These are phyloP conservation scores for Venturia effusa DNA, from an alignment of 2,329 filamentous ascomycete species.

Conservation along the genomic window DNA sequence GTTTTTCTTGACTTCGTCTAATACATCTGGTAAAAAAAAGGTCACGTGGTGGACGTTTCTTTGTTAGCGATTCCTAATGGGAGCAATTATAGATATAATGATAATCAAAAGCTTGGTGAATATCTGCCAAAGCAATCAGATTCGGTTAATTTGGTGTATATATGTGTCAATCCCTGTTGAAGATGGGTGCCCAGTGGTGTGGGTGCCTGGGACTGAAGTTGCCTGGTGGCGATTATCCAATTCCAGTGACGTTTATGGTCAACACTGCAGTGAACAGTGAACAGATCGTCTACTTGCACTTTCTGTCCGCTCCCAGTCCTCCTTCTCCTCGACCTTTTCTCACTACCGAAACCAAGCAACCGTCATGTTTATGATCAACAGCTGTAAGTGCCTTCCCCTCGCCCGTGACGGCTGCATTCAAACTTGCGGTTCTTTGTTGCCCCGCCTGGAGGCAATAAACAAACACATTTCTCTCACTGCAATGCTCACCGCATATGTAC, in stretches of 20 bases:
- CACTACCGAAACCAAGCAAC: background rate
- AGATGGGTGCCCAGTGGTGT: background rate
- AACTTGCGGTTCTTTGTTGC: background rate
- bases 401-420: background rate
- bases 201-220: too few relatives aligned
- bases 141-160: too few relatives aligned
- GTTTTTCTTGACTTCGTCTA: too few relatives aligned
- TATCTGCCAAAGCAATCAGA: too few relatives aligned
- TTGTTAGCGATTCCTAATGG: too few relatives aligned
- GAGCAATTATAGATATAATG: too few relatives aligned
- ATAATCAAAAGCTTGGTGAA: too few relatives aligned
- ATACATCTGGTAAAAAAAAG: too few relatives aligned
- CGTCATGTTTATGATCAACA: slow-evolving; percentile 11
- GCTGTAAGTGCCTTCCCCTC: slow-evolving; percentile 2
- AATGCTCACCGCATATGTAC: background rate
- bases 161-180: background rate
- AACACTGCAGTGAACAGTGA: background rate
- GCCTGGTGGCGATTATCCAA: background rate
- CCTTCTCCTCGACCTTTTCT: background rate
- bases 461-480: background rate
- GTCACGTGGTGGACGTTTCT: too few relatives aligned
- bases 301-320: background rate
- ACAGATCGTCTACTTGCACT: background rate
- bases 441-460: slow-evolving; percentile 8
- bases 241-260: background rate